Evolutionary conservation across 495 filamentous ascomycete genomes (phyloP).

Genomic region (Daldinia vernicosa): DNA sequence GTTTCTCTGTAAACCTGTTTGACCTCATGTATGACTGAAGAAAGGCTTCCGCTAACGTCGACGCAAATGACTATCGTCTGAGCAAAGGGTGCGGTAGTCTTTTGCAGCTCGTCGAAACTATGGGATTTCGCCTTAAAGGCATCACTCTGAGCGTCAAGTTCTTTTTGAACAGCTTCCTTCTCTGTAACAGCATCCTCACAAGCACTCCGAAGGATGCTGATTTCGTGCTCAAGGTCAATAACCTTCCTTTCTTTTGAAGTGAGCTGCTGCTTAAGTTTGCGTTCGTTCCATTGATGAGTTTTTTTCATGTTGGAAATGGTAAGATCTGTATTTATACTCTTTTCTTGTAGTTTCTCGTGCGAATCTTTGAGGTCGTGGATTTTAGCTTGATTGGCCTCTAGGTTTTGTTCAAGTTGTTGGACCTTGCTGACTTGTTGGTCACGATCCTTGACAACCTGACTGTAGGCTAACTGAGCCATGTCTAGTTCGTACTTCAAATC

Average conservation of each 20-base stretch:
- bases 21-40: not conserved
- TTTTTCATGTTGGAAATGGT: not conserved
- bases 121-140: not conserved
- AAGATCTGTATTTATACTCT: not conserved
- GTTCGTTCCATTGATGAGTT: not conserved
- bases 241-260: not conserved
- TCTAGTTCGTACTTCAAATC: not conserved
- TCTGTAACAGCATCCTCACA: not conserved
- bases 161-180: not conserved
- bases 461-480: not conserved
- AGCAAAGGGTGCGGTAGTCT: not conserved
- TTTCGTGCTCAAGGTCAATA: not conserved
- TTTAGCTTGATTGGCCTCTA: not conserved
- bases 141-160: not conserved
- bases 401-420: not conserved
- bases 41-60: not conserved
- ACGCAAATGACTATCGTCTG: not conserved
- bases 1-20: not conserved
- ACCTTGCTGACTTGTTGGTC: not conserved
- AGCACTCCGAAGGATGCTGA: not conserved
- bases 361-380: not conserved
- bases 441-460: not conserved
- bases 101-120: not conserved
- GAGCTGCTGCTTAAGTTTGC: not conserved
- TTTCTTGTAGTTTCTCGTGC: not conserved